Conservation (phyloP, 2,329 filamentous ascomycete genomes). For the Fusarium mexicanum region DNA sequence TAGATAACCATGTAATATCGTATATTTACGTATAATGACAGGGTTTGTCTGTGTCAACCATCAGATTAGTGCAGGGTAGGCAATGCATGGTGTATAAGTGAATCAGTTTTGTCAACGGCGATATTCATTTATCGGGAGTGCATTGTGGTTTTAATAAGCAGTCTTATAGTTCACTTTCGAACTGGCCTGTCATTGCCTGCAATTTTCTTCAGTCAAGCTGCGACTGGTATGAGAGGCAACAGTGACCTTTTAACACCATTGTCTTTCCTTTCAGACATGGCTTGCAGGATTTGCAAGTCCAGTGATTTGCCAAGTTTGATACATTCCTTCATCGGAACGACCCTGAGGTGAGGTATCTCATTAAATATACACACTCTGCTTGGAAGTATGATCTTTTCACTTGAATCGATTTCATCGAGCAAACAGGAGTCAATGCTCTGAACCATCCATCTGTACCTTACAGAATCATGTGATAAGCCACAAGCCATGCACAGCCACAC, state of each 20-base stretch:
- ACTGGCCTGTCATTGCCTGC: neutral
- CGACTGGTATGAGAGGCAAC: no score
- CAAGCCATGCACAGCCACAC: conserved; percentile 33
- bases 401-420: neutral
- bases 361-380: neutral
- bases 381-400: neutral
- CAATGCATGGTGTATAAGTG: neutral
- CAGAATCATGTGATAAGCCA: conserved; percentile 32
- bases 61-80: neutral
- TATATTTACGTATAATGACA: neutral
- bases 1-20: neutral
- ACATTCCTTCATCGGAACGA: neutral
- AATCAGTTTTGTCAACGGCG: neutral
- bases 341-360: neutral
- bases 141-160: neutral
- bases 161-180: no score
- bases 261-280: neutral
- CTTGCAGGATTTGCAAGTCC: neutral
- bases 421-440: neutral
- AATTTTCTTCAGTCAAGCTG: neutral
- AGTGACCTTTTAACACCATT: neutral
- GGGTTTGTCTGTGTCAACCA: no score
- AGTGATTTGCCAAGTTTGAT: neutral
- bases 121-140: neutral
- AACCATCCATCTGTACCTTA: neutral